These are phyloP conservation scores for Candida multigemmis DNA, from an alignment of 805 yeast species.

Conservation along the genomic window DNA sequence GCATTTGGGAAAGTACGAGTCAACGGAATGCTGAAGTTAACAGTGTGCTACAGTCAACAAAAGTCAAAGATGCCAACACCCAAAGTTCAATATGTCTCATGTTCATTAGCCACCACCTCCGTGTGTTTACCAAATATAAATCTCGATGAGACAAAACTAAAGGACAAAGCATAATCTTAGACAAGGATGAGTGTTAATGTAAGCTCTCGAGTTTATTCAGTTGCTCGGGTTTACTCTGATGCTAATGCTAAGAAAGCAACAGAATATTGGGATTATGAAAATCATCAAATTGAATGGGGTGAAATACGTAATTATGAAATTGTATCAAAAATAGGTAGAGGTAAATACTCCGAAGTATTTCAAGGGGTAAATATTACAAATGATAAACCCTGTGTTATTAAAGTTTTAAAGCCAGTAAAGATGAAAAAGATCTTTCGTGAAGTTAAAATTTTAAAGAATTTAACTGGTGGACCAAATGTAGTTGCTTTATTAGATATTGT, in stretches of 20 bases:
- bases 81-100: too few species aligned
- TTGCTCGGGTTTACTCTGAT: constrained; percentile 59
- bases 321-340: constrained; percentile 78
- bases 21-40: too few species aligned
- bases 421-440: constrained; percentile 87
- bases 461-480: constrained; percentile 79
- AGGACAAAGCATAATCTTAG: background rate
- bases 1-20: too few species aligned
- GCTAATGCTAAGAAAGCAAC: constrained; percentile 60
- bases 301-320: constrained; percentile 56
- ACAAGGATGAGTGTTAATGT: background rate
- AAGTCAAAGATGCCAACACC: too few species aligned
- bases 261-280: constrained; percentile 84
- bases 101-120: too few species aligned
- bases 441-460: constrained; percentile 76
- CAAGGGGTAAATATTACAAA: constrained; percentile 67
- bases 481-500: constrained; percentile 73
- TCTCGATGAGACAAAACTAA: too few species aligned
- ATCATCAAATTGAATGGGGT: constrained; percentile 36
- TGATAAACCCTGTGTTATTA: constrained; percentile 64
- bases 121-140: too few species aligned
- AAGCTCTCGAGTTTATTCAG: background rate
- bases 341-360: constrained; percentile 93
- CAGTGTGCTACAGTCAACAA: too few species aligned
- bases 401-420: constrained; percentile 88